A percentile compares a stretch with the other conserved stretches of the same genome.
These are phyloP conservation scores for Epichloe gansuensis DNA, from an alignment of 2,329 filamentous ascomycete species.

Conservation along the genomic window DNA sequence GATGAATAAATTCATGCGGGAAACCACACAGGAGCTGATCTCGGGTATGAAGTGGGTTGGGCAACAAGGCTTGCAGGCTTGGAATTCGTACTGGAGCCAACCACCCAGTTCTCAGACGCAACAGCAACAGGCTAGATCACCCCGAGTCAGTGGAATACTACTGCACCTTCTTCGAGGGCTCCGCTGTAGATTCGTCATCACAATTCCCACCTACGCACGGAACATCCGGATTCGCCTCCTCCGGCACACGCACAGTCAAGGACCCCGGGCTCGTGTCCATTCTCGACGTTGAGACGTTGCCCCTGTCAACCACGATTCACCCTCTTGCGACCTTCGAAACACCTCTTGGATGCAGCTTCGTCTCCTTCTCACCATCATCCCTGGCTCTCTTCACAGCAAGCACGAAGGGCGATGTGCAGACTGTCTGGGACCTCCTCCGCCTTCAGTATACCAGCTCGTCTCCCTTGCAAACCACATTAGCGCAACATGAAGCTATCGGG, in stretches of 20 bases:
- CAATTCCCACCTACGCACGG: constrained; percentile 65
- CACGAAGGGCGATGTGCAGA: constrained; percentile 72
- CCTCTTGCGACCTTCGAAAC: constrained; percentile 60
- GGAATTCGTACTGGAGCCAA: constrained; percentile 71
- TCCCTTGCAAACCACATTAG: constrained; percentile 37
- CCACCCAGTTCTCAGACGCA: constrained; percentile 27
- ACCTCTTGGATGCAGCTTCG: constrained; percentile 64
- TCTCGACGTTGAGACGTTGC: constrained; percentile 54
- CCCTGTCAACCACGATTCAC: constrained; percentile 38
- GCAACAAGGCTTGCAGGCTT: constrained; percentile 64
- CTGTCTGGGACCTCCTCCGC: constrained; percentile 67
- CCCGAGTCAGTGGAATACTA: constrained; percentile 32
- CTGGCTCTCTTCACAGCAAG: constrained; percentile 67
- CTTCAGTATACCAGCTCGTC: constrained; percentile 52
- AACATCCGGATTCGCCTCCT: constrained; percentile 37
- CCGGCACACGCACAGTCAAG: constrained; percentile 34
- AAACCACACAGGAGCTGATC: constrained; percentile 67
- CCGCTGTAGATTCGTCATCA: constrained; percentile 29
- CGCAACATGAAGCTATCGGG: constrained; percentile 32
- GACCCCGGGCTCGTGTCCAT: constrained; percentile 68
- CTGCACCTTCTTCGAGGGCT: constrained; percentile 23
- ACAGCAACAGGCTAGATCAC: constrained; percentile 33
- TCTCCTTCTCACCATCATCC: constrained; percentile 66
- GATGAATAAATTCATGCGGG: constrained; percentile 65
- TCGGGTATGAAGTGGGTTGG: constrained; percentile 65